These are phyloP conservation scores for Conringia planisiliqua DNA, from an alignment of 345 rosid genomes.

Conservation along the genomic window DNA sequence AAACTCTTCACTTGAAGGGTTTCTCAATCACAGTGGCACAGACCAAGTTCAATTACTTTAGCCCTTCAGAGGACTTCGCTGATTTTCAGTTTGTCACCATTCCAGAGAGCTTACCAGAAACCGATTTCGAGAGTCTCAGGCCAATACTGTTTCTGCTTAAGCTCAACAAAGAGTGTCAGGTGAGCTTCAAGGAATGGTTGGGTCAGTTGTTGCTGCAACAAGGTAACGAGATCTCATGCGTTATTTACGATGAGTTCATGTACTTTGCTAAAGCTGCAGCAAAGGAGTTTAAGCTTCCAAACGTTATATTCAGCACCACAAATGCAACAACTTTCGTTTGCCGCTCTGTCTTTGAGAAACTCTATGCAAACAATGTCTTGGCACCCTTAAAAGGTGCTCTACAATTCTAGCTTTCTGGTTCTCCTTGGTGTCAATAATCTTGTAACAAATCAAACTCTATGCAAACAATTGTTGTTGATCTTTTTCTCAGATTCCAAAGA, in stretches of 20 bases:
- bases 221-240: constrained; percentile 28
- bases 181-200: constrained; percentile 5
- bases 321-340: constrained; percentile 17
- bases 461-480: too few species aligned
- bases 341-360: background rate
- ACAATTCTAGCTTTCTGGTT: background rate
- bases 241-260: constrained; percentile 38
- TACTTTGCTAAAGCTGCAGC: constrained; percentile 19
- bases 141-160: background rate
- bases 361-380: background rate
- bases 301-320: constrained; percentile 16
- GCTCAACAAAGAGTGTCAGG: constrained; percentile 12
- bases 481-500: too few species aligned
- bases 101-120: constrained; percentile 2
- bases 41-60: constrained; percentile 15
- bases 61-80: background rate
- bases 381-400: background rate
- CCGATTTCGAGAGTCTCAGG: background rate
- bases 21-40: constrained; percentile 15
- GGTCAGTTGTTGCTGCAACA: constrained; percentile 3
- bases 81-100: constrained; percentile 17
- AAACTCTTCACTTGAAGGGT: constrained; percentile 41
- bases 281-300: constrained; percentile 1
- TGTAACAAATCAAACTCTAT: background rate
- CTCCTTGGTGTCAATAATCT: background rate